These are phyloP conservation scores for Pseudogymnoascus pannorum DNA, from an alignment of 2,329 filamentous ascomycete genomes.

Conservation along the genomic window DNA sequence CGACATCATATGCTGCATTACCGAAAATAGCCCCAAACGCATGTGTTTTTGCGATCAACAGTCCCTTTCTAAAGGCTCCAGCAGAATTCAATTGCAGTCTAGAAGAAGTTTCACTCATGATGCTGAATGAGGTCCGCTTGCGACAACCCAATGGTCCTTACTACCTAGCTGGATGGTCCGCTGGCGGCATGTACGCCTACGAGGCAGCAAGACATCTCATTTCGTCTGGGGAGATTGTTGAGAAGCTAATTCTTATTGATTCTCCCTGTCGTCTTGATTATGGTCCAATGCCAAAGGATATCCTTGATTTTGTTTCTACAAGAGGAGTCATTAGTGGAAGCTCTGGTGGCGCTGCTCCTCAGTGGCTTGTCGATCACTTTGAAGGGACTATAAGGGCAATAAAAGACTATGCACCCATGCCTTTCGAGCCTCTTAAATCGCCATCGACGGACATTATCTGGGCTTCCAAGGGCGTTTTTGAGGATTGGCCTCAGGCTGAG, in stretches of 20 bases:
- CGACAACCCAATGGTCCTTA: slow-evolving; percentile 64
- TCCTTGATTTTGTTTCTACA: too few species aligned
- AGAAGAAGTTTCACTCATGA: slow-evolving; percentile 56
- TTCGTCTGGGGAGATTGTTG: slow-evolving; percentile 49
- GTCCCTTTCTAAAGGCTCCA: slow-evolving; percentile 63
- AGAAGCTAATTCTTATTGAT: slow-evolving; percentile 58
- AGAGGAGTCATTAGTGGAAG: too few species aligned
- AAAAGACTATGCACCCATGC: too few species aligned
- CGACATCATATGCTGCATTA: slow-evolving; percentile 31
- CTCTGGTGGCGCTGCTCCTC: too few species aligned
- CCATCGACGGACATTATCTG: too few species aligned
- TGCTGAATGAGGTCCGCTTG: slow-evolving; percentile 61
- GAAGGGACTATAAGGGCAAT: too few species aligned
- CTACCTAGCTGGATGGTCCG: slow-evolving; percentile 64
- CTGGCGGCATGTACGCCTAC: slow-evolving; percentile 65
- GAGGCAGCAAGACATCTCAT: slow-evolving; percentile 56
- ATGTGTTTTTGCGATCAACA: slow-evolving; percentile 56
- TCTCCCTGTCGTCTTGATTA: slow-evolving; percentile 59
- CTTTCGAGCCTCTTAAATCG: too few species aligned
- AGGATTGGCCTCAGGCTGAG: too few species aligned
- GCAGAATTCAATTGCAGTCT: slow-evolving; percentile 59
- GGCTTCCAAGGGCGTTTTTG: too few species aligned
- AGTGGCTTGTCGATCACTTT: too few species aligned
- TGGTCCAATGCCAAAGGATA: too few species aligned
- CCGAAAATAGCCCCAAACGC: slow-evolving; percentile 37